A percentile compares a stretch with the other conserved stretches of the same genome.
Conservation (phyloP, 2,329 filamentous ascomycete species). For the Stemphylium beticola region DNA sequence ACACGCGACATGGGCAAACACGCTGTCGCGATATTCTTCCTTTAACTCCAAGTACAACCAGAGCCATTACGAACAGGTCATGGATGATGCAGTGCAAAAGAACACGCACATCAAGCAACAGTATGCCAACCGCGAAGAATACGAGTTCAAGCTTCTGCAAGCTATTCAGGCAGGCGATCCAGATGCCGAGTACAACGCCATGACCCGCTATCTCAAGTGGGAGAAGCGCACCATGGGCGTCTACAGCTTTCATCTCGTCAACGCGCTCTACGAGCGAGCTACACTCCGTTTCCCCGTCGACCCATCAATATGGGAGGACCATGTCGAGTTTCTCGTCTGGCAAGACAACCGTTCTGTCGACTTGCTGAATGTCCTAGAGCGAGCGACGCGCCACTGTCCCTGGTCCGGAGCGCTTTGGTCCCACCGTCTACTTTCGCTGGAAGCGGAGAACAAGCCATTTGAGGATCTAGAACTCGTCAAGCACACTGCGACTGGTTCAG, state of each 20-base stretch:
- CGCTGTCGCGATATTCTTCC: constrained; percentile 74
- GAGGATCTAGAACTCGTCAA: constrained; percentile 87
- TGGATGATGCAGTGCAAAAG: constrained; percentile 70
- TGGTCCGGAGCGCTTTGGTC: constrained; percentile 94
- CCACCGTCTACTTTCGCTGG: constrained; percentile 82
- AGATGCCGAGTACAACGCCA: constrained; percentile 61
- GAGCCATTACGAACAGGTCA: constrained; percentile 73
- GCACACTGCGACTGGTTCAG: constrained; percentile 85
- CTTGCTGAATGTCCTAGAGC: constrained; percentile 74
- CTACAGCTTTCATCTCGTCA: constrained; percentile 61
- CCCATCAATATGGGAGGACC: constrained; percentile 81
- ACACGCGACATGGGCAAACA: constrained; percentile 76
- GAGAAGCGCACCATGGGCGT: constrained; percentile 69
- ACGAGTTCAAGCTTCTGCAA: constrained; percentile 69
- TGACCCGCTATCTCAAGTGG: constrained; percentile 80
- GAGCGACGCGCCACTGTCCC: constrained; percentile 88
- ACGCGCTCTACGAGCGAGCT: constrained; percentile 77
- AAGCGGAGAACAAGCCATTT: constrained; percentile 77
- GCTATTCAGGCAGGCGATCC: constrained; percentile 64
- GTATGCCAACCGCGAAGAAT: constrained; percentile 68
- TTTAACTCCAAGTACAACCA: constrained; percentile 76
- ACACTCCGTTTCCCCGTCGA: constrained; percentile 75
- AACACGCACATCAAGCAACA: constrained; percentile 69
- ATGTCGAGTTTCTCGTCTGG: constrained; percentile 73
- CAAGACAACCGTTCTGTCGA: constrained; percentile 53